Evolutionary conservation across 768 basidiomycete genomes (phyloP).

Genomic region (Clavulina sp.): DNA sequence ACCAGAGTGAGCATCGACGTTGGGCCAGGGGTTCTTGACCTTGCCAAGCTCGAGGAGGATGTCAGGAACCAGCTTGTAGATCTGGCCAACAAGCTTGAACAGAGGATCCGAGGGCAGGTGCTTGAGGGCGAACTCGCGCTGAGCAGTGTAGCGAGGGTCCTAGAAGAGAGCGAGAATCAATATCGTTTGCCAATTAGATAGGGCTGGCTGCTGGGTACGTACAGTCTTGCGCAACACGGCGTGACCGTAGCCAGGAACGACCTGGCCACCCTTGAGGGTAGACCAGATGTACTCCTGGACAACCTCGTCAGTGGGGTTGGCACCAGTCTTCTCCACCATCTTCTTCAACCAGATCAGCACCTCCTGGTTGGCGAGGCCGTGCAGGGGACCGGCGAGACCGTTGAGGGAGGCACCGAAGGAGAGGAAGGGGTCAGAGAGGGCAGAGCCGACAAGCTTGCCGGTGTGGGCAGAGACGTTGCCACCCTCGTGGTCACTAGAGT

Average conservation of each 20-base stretch:
- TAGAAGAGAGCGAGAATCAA: slow-evolving; percentile 16
- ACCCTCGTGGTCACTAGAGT: slow-evolving; percentile 78
- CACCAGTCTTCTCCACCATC: slow-evolving; percentile 82
- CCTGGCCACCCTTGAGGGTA: slow-evolving; percentile 82
- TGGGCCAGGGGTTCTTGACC: slow-evolving; percentile 91
- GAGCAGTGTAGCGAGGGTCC: slow-evolving; percentile 83
- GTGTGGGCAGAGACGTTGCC: slow-evolving; percentile 96
- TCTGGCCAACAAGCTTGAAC: slow-evolving; percentile 86
- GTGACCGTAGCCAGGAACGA: slow-evolving; percentile 85
- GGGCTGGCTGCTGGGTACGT: neutral
- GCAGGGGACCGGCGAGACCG: slow-evolving; percentile 91
- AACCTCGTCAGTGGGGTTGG: slow-evolving; percentile 66
- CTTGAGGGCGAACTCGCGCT: slow-evolving; percentile 76
- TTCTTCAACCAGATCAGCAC: slow-evolving; percentile 86
- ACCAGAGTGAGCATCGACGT: slow-evolving; percentile 95
- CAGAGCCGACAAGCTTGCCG: slow-evolving; percentile 83
- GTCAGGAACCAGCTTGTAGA: slow-evolving; percentile 74
- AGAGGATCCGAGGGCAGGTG: slow-evolving; percentile 73
- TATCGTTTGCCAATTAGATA: neutral
- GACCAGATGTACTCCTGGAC: slow-evolving; percentile 92
- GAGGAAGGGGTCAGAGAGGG: slow-evolving; percentile 95
- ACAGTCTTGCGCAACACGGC: slow-evolving; percentile 69
- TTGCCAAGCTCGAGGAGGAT: slow-evolving; percentile 85
- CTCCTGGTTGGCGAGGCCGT: slow-evolving; percentile 96
- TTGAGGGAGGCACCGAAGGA: slow-evolving; percentile 84